Evolutionary conservation across 805 yeast genomes (phyloP).

Genomic region (Millerozyma miso): DNA sequence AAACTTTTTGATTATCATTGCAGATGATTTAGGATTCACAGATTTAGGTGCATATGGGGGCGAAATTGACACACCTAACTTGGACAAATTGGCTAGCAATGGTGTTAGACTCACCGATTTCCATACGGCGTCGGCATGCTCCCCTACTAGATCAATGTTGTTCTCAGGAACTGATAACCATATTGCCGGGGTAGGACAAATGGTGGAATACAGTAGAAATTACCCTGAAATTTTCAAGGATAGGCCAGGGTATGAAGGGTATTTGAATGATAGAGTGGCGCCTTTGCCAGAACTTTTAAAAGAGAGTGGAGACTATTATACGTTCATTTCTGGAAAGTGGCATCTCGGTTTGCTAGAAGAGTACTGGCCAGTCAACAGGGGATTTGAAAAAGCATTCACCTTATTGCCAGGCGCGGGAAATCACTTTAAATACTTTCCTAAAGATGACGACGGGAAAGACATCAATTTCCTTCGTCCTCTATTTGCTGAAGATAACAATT

Average conservation of each 20-base stretch:
- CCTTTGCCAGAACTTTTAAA: slow-evolving; percentile 49
- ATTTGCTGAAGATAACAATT: slow-evolving; percentile 35
- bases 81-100: slow-evolving; percentile 37
- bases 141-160: slow-evolving; percentile 61
- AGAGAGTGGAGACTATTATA: slow-evolving; percentile 45
- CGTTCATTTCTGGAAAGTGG: slow-evolving; percentile 58
- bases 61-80: slow-evolving; percentile 53
- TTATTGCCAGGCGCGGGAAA: slow-evolving; percentile 57
- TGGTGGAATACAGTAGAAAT: slow-evolving; percentile 43
- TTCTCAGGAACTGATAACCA: slow-evolving; percentile 61
- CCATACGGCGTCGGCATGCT: slow-evolving; percentile 62
- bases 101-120: slow-evolving; percentile 55
- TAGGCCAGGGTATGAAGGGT: slow-evolving; percentile 56
- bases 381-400: slow-evolving; percentile 48
- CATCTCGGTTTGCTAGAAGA: slow-evolving; percentile 48
- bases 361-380: slow-evolving; percentile 47
- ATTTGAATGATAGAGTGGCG: slow-evolving; percentile 47
- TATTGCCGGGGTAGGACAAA: slow-evolving; percentile 56
- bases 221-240: slow-evolving; percentile 36
- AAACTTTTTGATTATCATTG: slow-evolving; percentile 52
- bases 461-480: slow-evolving; percentile 35
- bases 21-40: slow-evolving; percentile 61
- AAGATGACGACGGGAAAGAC: slow-evolving; percentile 24
- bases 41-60: slow-evolving; percentile 54
- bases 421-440: slow-evolving; percentile 46